Conservation (phyloP, 208 protist genomes). For the Naegleria gruberi region DNA sequence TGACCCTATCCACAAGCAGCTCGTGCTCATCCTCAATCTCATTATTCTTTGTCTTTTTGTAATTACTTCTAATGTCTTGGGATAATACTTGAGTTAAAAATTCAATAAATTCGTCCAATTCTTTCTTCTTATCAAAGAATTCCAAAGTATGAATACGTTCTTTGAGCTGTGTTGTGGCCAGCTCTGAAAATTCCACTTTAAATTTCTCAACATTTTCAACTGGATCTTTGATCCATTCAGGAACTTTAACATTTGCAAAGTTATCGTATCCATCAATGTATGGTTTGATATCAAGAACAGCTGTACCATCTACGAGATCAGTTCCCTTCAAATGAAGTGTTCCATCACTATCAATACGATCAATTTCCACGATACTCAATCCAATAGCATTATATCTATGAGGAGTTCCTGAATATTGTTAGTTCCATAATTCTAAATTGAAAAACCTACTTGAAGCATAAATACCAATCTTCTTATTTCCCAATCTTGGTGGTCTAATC, state of each 20-base stretch:
- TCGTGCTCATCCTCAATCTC: background rate
- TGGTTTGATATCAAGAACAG: conserved; percentile 22
- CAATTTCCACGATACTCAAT: background rate
- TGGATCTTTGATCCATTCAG: conserved; percentile 16
- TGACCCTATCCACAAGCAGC: background rate
- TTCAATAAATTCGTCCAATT: background rate
- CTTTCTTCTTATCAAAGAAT: background rate
- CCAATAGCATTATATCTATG: conserved; percentile 19
- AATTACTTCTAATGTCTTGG: background rate
- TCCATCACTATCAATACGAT: conserved; percentile 10
- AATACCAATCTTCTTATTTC: background rate
- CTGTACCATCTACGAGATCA: background rate
- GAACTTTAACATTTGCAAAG: background rate
- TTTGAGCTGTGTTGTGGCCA: background rate
- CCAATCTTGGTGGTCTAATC: conserved; percentile 18
- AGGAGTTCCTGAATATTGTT: conserved; percentile 8
- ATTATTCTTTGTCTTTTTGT: background rate
- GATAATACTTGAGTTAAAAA: background rate
- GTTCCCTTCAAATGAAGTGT: background rate
- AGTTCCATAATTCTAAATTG: too few relatives aligned
- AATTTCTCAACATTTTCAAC: background rate
- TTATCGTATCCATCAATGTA: conserved; percentile 10
- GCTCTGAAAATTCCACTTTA: background rate
- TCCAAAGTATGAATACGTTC: background rate
- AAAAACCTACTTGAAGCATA: background rate